phyloP scores from a whole-genome alignment of 257 asterid species.

The Plantago major region DNA sequence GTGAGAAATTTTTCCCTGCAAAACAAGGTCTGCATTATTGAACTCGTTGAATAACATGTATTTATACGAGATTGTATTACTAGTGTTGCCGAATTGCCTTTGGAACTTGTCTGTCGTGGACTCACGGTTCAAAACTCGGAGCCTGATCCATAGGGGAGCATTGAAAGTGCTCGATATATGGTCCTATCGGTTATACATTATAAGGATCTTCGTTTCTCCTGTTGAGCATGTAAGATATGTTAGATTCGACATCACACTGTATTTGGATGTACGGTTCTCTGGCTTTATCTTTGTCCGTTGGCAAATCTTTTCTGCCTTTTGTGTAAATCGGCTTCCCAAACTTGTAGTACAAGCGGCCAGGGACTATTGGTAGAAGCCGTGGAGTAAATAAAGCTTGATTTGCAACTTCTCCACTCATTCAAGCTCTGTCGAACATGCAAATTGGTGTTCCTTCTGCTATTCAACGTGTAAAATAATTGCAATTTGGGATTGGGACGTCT shows the following conservation, averaged over 20 bases:
- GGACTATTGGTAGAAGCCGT: slow-evolving; percentile 69
- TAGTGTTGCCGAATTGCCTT: no score
- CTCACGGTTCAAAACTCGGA: slow-evolving; percentile 68
- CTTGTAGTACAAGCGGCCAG: slow-evolving; percentile 80
- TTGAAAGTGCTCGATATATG: slow-evolving; percentile 44
- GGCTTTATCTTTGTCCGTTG: slow-evolving; percentile 63
- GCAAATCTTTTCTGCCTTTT: slow-evolving; percentile 52
- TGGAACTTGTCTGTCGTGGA: neutral
- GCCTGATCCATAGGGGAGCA: slow-evolving; percentile 51
- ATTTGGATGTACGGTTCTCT: slow-evolving; percentile 57
- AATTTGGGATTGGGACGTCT: no score
- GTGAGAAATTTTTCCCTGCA: no score
- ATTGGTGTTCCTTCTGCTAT: no score
- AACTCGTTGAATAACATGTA: no score
- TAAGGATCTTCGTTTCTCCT: slow-evolving; percentile 88
- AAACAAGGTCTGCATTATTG: no score
- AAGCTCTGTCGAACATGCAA: slow-evolving; percentile 37
- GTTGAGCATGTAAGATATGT: slow-evolving; percentile 49
- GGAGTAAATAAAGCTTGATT: slow-evolving; percentile 56
- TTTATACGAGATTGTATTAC: no score
- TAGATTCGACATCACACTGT: slow-evolving; percentile 58
- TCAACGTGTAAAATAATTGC: no score
- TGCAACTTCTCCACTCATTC: slow-evolving; percentile 63
- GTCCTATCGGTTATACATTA: slow-evolving; percentile 54
- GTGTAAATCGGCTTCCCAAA: slow-evolving; percentile 84